A percentile compares a stretch with the other conserved stretches of the same genome.
phyloP scores from a whole-genome alignment of 306 rosid genomes.

The Fragaria vesca region DNA sequence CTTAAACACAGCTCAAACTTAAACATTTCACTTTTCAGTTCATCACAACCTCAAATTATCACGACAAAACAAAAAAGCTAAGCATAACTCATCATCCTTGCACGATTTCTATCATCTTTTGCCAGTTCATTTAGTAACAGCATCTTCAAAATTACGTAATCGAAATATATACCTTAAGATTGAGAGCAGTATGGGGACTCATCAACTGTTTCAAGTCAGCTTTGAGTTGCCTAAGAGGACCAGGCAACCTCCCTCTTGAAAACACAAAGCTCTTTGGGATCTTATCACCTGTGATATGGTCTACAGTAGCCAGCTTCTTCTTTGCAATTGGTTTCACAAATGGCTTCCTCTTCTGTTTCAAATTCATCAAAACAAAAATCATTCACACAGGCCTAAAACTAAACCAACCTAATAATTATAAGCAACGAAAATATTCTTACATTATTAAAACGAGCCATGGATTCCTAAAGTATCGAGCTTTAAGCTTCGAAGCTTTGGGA shows the following conservation, averaged over 20 bases:
- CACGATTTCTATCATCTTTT: not conserved
- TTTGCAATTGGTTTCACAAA: slow-evolving; percentile 53
- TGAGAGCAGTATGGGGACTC: slow-evolving; percentile 88
- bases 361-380: slow-evolving; percentile 13
- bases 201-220: slow-evolving; percentile 86
- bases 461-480: slow-evolving; percentile 7
- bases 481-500: not conserved
- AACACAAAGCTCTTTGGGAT: slow-evolving; percentile 89
- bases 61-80: not conserved
- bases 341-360: slow-evolving; percentile 33
- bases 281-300: slow-evolving; percentile 88
- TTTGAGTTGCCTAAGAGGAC: slow-evolving; percentile 77
- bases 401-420: too few species aligned
- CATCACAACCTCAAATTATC: not conserved
- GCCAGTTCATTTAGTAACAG: not conserved
- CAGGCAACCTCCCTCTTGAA: slow-evolving; percentile 78
- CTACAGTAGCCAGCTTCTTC: slow-evolving; percentile 64
- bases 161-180: slow-evolving; percentile 50
- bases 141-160: not conserved
- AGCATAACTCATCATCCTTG: not conserved
- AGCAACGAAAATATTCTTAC: slow-evolving; percentile 26
- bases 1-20: not conserved
- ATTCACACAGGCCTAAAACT: not conserved
- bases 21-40: not conserved
- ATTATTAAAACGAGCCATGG: slow-evolving; percentile 48